phyloP scores from a whole-genome alignment of 225 moss, liverwort and hornwort species.

The Polytrichum commune region DNA sequence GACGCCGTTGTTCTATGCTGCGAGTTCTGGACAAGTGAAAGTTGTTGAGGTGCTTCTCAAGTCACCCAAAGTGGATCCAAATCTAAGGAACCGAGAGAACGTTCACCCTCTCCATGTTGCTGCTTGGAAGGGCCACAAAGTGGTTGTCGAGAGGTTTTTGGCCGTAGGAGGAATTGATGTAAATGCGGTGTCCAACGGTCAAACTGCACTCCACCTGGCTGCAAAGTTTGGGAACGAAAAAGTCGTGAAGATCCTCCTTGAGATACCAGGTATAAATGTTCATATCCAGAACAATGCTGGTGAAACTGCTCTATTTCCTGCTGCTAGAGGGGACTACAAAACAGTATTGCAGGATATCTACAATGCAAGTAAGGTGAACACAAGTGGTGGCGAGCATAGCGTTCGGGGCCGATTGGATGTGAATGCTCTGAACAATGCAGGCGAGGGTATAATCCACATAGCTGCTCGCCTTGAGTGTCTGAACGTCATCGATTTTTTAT shows the following conservation, averaged over 20 bases:
- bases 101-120: neutral
- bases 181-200: neutral
- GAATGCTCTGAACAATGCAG: neutral
- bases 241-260: neutral
- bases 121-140: neutral
- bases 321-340: slow-evolving; percentile 1
- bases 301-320: slow-evolving; percentile 5
- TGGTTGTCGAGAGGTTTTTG: neutral
- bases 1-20: neutral
- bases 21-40: neutral
- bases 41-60: neutral
- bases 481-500: neutral
- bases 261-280: neutral
- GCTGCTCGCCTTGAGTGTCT: neutral
- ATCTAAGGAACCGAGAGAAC: too few species aligned
- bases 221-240: neutral
- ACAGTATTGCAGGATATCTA: neutral
- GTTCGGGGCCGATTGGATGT: neutral
- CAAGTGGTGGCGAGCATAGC: neutral
- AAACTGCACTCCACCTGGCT: neutral
- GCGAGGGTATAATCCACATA: neutral
- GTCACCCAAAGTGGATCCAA: neutral
- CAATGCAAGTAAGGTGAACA: neutral
- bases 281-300: neutral
- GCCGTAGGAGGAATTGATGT: too few species aligned